phyloP scores from a whole-genome alignment of 257 asterid species.

The Prunella vulgaris region DNA sequence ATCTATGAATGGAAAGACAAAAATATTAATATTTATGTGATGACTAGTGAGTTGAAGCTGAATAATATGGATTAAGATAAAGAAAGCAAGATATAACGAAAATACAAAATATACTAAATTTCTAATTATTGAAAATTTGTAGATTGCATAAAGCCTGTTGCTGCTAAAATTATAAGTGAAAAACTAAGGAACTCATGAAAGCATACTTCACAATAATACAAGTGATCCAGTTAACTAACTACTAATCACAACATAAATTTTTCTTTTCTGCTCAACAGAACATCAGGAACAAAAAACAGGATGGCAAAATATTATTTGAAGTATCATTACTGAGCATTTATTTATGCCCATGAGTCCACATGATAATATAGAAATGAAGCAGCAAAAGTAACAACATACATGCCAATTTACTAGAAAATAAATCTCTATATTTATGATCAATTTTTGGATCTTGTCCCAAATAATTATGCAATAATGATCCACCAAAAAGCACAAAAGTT shows the following conservation, averaged over 20 bases:
- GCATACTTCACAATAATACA: background rate
- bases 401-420: background rate
- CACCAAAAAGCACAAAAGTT: background rate
- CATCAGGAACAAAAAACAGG: background rate
- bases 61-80: too few relatives aligned
- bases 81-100: too few relatives aligned
- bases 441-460: background rate
- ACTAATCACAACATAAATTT: background rate
- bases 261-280: background rate
- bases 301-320: background rate
- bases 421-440: too few relatives aligned
- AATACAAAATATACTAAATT: too few relatives aligned
- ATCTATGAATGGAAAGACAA: too few relatives aligned
- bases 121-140: too few relatives aligned
- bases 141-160: too few relatives aligned
- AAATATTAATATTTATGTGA: too few relatives aligned
- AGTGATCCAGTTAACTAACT: background rate
- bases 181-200: background rate
- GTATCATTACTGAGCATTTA: background rate
- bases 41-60: too few relatives aligned
- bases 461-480: background rate
- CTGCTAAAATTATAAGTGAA: too few relatives aligned
- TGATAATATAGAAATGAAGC: background rate
- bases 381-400: background rate
- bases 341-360: background rate